These are phyloP conservation scores for Ceratocystiopsis minuta DNA, from an alignment of 2,329 filamentous ascomycete species.

Conservation along the genomic window DNA sequence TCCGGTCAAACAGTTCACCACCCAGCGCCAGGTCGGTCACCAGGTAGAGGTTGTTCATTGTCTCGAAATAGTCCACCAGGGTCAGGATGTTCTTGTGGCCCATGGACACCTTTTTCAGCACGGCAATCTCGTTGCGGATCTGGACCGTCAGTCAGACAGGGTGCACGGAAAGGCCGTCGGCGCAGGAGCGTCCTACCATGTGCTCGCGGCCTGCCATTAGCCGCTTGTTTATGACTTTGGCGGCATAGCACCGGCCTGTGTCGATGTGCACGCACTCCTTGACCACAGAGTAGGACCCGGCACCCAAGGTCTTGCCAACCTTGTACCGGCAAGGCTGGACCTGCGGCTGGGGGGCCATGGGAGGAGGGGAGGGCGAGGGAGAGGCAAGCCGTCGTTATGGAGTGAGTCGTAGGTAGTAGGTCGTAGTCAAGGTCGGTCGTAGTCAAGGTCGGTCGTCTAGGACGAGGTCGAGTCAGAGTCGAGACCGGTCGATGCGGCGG, in stretches of 20 bases:
- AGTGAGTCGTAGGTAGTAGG: not conserved
- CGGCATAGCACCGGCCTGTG: constrained; percentile 92
- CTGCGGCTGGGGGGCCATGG: constrained; percentile 17
- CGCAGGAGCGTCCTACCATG: too few relatives aligned
- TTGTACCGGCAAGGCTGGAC: constrained; percentile 96
- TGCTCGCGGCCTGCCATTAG: constrained; percentile 95
- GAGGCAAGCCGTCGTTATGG: too few relatives aligned
- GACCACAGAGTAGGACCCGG: constrained; percentile 93
- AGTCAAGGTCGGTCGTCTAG: too few relatives aligned
- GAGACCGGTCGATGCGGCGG: too few relatives aligned
- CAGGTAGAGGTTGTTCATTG: constrained; percentile 97
- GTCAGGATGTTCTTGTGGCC: constrained; percentile 97
- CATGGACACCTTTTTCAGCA: constrained; percentile 96
- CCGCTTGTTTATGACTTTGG: constrained; percentile 98
- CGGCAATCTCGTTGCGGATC: constrained; percentile 95
- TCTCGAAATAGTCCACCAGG: constrained; percentile 97
- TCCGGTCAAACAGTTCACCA: constrained; percentile 93
- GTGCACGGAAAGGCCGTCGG: too few relatives aligned
- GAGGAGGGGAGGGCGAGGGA: not conserved
- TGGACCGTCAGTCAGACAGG: too few relatives aligned
- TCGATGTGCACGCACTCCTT: constrained; percentile 99
- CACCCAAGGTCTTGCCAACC: constrained; percentile 91
- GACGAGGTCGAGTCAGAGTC: too few relatives aligned
- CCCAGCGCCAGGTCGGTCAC: constrained; percentile 93
- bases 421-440: too few relatives aligned